phyloP scores from a whole-genome alignment of 163 green algal species.

The Chlorella variabilis region DNA sequence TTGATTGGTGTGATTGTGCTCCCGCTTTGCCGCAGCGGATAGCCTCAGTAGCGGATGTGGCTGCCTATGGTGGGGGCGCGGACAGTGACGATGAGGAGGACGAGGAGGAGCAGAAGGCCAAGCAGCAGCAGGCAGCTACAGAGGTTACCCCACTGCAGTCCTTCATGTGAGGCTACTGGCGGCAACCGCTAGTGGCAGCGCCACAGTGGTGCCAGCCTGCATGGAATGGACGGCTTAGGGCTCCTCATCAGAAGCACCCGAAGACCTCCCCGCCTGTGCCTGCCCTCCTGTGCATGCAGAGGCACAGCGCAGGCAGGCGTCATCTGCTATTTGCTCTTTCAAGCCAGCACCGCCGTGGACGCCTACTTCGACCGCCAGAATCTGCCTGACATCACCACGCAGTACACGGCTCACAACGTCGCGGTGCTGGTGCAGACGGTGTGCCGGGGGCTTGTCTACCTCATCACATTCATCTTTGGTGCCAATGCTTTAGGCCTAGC shows the following conservation, averaged over 20 bases:
- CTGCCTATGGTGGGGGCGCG: background rate
- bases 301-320: conserved; percentile 71
- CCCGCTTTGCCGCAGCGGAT: conserved; percentile 13
- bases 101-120: conserved; percentile 25
- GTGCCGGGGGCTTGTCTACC: conserved; percentile 83
- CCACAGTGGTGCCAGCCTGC: too few species aligned
- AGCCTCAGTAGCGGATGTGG: conserved; percentile 8
- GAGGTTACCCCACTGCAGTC: conserved; percentile 52
- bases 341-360: conserved; percentile 71
- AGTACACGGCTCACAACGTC: conserved; percentile 82
- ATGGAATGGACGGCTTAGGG: too few species aligned
- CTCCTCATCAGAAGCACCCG: too few species aligned
- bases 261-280: background rate
- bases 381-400: conserved; percentile 52
- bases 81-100: conserved; percentile 35
- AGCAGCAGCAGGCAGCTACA: background rate
- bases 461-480: conserved; percentile 92
- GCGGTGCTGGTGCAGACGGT: conserved; percentile 90
- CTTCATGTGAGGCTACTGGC: conserved; percentile 58
- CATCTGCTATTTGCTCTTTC: conserved; percentile 73
- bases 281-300: conserved; percentile 48
- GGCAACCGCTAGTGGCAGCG: too few species aligned
- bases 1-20: too few species aligned
- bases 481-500: conserved; percentile 85
- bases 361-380: conserved; percentile 55